Conservation (phyloP, 768 basidiomycete species). For the Lactifluus rugatus region DNA sequence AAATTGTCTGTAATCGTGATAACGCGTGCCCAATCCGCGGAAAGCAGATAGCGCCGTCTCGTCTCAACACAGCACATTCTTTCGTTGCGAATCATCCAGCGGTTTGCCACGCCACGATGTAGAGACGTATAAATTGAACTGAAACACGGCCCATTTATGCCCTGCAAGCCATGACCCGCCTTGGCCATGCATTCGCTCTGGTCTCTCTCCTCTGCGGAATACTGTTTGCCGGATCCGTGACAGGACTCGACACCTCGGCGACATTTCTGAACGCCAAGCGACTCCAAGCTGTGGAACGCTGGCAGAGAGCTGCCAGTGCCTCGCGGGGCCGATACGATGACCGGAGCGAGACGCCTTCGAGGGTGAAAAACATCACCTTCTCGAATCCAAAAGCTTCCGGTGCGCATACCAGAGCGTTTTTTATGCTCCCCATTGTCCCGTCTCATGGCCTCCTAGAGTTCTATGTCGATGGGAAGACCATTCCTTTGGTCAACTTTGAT, state of each 20-base stretch:
- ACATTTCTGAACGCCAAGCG: neutral
- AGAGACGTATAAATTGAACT: neutral
- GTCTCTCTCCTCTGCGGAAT: neutral
- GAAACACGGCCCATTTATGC: neutral
- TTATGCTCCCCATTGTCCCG: constrained; percentile 38
- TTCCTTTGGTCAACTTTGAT: constrained; percentile 64
- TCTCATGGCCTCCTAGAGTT: constrained; percentile 37
- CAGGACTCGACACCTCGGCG: neutral
- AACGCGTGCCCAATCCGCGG: too few relatives aligned
- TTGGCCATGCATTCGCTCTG: neutral
- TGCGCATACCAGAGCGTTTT: constrained; percentile 31
- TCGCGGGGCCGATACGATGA: too few relatives aligned
- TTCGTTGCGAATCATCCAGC: neutral
- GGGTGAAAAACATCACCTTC: constrained; percentile 61
- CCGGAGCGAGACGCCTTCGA: neutral
- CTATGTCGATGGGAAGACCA: constrained; percentile 53
- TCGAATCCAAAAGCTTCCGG: constrained; percentile 54
- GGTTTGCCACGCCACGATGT: neutral
- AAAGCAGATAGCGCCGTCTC: too few relatives aligned
- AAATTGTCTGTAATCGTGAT: too few relatives aligned
- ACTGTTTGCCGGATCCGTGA: neutral
- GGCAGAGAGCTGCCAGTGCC: neutral
- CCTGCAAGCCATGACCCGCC: neutral
- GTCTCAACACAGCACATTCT: too few relatives aligned
- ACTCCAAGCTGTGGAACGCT: neutral